phyloP scores from a whole-genome alignment of 2,329 filamentous ascomycete genomes.

The Aspergillus hortae region DNA sequence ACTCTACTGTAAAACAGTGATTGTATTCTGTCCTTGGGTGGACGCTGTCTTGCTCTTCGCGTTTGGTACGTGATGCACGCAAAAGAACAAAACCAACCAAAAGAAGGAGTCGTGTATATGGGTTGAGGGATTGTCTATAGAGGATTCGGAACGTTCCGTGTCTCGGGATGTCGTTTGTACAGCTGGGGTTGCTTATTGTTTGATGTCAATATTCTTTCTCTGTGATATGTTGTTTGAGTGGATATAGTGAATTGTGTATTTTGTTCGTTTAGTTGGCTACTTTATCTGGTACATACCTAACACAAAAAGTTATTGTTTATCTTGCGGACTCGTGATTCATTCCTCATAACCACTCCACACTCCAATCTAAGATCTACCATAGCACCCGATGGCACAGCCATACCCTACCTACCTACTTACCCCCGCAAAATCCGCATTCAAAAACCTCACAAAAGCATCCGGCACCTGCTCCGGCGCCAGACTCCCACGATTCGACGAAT shows the following conservation, averaged over 20 bases:
- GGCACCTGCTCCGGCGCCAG: conserved; percentile 34
- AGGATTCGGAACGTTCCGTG: not conserved
- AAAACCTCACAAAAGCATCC: conserved; percentile 45
- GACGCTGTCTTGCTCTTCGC: not conserved
- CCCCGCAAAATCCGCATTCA: conserved; percentile 43
- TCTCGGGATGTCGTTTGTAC: not conserved
- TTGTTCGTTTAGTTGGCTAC: not conserved
- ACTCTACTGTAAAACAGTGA: conserved; percentile 1
- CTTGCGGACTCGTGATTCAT: not conserved
- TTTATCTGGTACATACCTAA: too few relatives aligned
- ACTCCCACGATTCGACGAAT: conserved; percentile 31
- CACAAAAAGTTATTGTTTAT: too few relatives aligned
- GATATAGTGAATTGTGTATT: not conserved
- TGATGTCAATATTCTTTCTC: not conserved
- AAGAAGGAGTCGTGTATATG: not conserved
- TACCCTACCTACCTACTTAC: conserved; percentile 7
- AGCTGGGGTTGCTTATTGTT: not conserved
- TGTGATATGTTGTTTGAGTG: too few relatives aligned
- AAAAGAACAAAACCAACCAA: too few relatives aligned
- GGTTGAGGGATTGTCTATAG: not conserved
- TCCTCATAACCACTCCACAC: not conserved
- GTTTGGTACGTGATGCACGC: not conserved
- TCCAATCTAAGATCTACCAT: not conserved
- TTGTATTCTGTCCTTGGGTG: conserved; percentile 2
- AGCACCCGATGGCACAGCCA: not conserved